Conservation (phyloP, 1,139 yeast species). For the Yamadazyma dushanensis region DNA sequence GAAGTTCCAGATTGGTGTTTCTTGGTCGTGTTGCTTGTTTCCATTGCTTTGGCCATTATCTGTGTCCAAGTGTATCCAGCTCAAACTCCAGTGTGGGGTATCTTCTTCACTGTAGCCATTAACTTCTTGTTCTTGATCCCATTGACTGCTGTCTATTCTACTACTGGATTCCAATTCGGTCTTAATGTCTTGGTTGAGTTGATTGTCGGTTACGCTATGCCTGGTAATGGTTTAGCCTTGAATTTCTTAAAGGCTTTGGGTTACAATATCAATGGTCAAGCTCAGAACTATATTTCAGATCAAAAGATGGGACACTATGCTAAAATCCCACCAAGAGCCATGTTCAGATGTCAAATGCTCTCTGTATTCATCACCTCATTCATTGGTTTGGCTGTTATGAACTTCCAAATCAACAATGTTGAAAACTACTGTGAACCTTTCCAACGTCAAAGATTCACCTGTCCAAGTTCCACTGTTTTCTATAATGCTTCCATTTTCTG, state of each 20-base stretch:
- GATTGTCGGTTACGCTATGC: slow-evolving; percentile 61
- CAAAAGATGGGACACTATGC: slow-evolving; percentile 63
- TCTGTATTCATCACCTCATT: slow-evolving; percentile 40
- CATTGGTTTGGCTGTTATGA: slow-evolving; percentile 51
- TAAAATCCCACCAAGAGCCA: slow-evolving; percentile 58
- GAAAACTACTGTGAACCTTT: slow-evolving; percentile 42
- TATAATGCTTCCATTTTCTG: slow-evolving; percentile 54
- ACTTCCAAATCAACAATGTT: slow-evolving; percentile 44
- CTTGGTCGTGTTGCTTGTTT: slow-evolving; percentile 41
- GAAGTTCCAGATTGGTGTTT: slow-evolving; percentile 69
- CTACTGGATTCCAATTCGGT: slow-evolving; percentile 53
- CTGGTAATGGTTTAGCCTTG: slow-evolving; percentile 61
- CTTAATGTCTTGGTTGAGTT: slow-evolving; percentile 60
- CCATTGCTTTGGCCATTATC: slow-evolving; percentile 49
- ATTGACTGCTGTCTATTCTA: slow-evolving; percentile 46
- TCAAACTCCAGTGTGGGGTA: slow-evolving; percentile 55
- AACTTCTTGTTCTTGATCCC: slow-evolving; percentile 57
- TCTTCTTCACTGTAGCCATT: slow-evolving; percentile 54
- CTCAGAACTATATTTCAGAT: slow-evolving; percentile 53
- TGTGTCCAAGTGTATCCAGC: slow-evolving; percentile 47
- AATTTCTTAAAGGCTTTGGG: slow-evolving; percentile 61
- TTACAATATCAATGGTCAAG: slow-evolving; percentile 59
- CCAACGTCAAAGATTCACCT: slow-evolving; percentile 44
- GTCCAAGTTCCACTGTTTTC: slow-evolving; percentile 47
- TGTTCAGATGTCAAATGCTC: slow-evolving; percentile 57